Evolutionary conservation across 306 rosid genomes (phyloP), one percentile per base, ranked within the genome.

Genomic region (Ormosia semicastrata): DNA sequence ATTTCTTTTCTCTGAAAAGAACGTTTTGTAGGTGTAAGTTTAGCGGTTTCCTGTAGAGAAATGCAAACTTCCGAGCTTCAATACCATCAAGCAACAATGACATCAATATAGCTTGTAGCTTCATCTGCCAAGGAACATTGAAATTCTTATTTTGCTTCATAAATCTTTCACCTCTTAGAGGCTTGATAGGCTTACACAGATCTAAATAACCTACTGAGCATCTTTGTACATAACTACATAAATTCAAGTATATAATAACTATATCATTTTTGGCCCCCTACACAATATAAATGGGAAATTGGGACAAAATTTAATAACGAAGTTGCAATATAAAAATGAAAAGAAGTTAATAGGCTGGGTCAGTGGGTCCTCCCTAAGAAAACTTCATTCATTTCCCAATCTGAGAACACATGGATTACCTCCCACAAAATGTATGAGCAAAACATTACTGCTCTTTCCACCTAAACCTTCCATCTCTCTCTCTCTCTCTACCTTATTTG

Each of bases 401-500:
- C 89, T 84, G 92, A 85, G 81, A 81, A 52, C 78, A 79, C 94
- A 93, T 93, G 93, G 37, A 95, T 89, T 89, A 54, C 65, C 74
- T 88, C 91, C 97, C 98, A 91, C 91, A 97, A 88, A 90, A 90
- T 89, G 79, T 88, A 83, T 86, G 95, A 90, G 92, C 81, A 70
- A 84, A 81, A 84, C 97, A 91, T 95, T 86, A 94, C 86, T 87
- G 58, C 89, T 37, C 17, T 77, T 78, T 33, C 37, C 75, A 84
- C 76, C 82, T 64, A 76, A 86, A 68, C 43, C 83, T 84, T 36
- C 47, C 32, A 30, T 66, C 44, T 74, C 60, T 18, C 79, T 69
- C 50, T 49, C 44, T 69, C 67, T 17, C 47, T 1, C 81, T 32
- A n/a, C 43, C 44, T 50, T 2, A 14, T 59, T 66, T 81, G 66